Base-by-base conservation (phyloP, 2,329 filamentous ascomycete genomes). In the Alternaria ethzedia region DNA sequence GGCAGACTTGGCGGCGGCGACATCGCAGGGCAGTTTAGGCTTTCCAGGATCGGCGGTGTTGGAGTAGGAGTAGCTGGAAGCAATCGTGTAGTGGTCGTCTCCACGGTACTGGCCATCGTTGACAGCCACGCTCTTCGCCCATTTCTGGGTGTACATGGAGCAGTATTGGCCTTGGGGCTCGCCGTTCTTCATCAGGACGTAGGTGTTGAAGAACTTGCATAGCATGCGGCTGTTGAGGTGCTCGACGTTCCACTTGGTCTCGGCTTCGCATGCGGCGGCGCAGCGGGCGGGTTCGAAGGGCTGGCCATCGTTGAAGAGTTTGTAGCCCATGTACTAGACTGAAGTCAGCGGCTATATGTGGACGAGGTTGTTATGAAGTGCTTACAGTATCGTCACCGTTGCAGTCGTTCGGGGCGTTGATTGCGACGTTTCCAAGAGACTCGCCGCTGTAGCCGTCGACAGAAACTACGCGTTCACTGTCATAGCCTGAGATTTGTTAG, bases 71-170 rank as follows among this genome's bases (percentile, higher is more conserved):
- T 46, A 46, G 23, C 41, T 45, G 26, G 23, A 45, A 4, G 43
- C 25, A 17, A 56, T 56, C 3, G 54, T 56, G 54, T 56, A 56
- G 41, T 56, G 54, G 54, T 56, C 54, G 9, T 56, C 54, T 9
- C 54, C 54, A 32, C 43, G 41, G 36, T 43, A 56, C 17, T 46
- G 41, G 12, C 54, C 54, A 21, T 56, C 25, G n/a, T 56, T 56
- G 43, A 32, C 26, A 7, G 54, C 54, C 3, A 28, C 17, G 15
- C 15, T 17, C 41, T 13, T 30, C 7, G 26, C 54, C 54, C 54
- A 56, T 4, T 20, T 30, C 26, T 56, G 41, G 26, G 54, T 56
- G 11, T 56, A 56, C 36, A 56, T 45, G 0, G 54, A 20, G 12
- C 54, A 56, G 54, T 28, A 28, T 25, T 56, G 54, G 41, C 43